Evolutionary conservation across 73 alveolate species (phyloP).

Genomic region (Tetrahymena malaccensis): DNA sequence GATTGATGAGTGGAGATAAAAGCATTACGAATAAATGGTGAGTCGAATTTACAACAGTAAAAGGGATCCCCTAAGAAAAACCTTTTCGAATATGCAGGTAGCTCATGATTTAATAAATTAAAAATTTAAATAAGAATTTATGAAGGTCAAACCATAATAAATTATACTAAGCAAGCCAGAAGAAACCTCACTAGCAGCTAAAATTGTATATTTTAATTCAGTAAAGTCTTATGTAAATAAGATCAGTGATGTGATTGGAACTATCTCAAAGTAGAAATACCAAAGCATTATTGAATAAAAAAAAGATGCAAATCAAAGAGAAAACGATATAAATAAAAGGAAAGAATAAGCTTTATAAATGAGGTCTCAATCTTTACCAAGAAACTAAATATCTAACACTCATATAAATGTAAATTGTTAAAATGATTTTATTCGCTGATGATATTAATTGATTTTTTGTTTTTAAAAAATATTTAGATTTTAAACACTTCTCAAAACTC

Average conservation of each 20-base stretch:
- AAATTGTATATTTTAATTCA: background rate
- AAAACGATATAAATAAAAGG: background rate
- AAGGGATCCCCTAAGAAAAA: background rate
- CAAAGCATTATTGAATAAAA: background rate
- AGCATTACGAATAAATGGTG: background rate
- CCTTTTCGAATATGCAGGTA: background rate
- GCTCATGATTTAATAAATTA: background rate
- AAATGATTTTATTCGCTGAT: too few relatives aligned
- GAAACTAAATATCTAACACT: too few relatives aligned
- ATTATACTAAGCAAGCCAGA: background rate
- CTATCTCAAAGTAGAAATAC: background rate
- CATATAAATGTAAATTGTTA: background rate
- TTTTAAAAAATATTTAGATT: too few relatives aligned
- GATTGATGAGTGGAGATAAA: background rate
- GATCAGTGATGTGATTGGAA: background rate
- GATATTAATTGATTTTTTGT: too few relatives aligned
- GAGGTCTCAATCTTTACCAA: background rate
- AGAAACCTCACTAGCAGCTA: background rate
- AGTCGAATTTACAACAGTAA: background rate
- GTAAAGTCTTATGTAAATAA: background rate
- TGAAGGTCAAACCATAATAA: background rate
- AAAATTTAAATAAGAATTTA: background rate
- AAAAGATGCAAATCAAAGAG: background rate
- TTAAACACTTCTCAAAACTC: background rate
- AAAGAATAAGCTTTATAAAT: background rate